These are phyloP conservation scores for Annulohypoxylon truncatum DNA, from an alignment of 2,329 filamentous ascomycete species.

Conservation along the genomic window DNA sequence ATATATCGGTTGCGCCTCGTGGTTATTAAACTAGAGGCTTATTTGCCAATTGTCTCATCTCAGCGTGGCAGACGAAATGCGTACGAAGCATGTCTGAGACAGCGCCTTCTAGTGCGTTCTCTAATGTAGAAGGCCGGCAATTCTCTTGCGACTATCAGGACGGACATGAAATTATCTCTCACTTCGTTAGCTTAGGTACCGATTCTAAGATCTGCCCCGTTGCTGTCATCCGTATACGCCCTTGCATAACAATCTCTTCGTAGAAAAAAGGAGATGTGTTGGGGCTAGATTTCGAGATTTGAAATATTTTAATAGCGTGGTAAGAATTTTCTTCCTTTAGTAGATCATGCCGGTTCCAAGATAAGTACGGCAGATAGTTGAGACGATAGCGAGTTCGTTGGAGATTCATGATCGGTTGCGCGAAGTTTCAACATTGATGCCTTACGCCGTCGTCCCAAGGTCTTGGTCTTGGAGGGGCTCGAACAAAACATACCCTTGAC, in stretches of 20 bases:
- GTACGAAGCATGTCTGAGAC: constrained; percentile 9
- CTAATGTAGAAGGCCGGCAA: background rate
- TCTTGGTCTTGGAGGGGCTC: constrained; percentile 13
- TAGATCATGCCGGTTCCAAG: constrained; percentile 16
- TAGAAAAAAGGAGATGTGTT: background rate
- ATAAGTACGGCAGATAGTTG: background rate
- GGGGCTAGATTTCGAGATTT: background rate
- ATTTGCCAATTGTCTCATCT: constrained; percentile 11
- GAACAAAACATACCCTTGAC: constrained; percentile 1
- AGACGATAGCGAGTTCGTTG: constrained; percentile 16
- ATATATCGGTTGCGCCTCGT: constrained; percentile 8
- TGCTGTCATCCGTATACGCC: constrained; percentile 17
- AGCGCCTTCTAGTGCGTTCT: constrained; percentile 2
- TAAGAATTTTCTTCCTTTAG: background rate
- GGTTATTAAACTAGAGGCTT: constrained; percentile 6
- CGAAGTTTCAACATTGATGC: constrained; percentile 27
- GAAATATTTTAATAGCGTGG: background rate
- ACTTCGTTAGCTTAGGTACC: constrained; percentile 29
- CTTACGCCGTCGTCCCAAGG: constrained; percentile 12
- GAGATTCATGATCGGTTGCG: constrained; percentile 24
- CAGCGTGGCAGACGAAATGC: constrained; percentile 4
- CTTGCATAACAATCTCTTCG: constrained; percentile 31
- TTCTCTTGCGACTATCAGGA: background rate
- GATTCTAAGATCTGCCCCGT: constrained; percentile 4
- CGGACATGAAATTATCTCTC: constrained; percentile 1